Conservation (phyloP, 164 flowering plant genomes). For the Nymphaea colorata region DNA sequence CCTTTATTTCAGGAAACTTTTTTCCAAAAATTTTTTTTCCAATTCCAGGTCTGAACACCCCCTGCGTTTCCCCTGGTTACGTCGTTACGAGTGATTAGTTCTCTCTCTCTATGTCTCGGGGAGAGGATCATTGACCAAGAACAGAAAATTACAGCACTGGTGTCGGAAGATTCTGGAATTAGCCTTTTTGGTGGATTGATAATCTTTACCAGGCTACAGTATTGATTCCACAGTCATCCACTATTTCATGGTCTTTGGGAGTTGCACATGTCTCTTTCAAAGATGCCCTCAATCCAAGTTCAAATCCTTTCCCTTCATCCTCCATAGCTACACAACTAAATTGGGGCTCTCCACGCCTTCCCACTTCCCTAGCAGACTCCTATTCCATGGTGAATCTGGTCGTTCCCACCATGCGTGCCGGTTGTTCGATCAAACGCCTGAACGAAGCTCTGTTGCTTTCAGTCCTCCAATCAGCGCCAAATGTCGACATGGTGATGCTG, state of each 20-base stretch:
- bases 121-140: too few species aligned
- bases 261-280: not conserved
- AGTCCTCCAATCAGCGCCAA: constrained; percentile 25
- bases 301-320: not conserved
- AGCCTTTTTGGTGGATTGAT: too few species aligned
- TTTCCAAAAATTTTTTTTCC: too few species aligned
- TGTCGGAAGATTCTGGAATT: too few species aligned
- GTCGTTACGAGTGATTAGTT: too few species aligned
- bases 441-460: constrained; percentile 16
- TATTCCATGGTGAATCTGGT: not conserved
- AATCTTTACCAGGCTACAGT: too few species aligned
- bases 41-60: too few species aligned
- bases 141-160: too few species aligned
- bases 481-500: constrained; percentile 14
- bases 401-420: not conserved
- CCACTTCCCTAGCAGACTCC: not conserved
- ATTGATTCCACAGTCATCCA: too few species aligned
- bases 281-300: not conserved
- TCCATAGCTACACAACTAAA: not conserved
- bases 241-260: not conserved
- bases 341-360: not conserved
- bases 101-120: too few species aligned
- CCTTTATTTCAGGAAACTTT: too few species aligned
- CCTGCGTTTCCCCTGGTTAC: too few species aligned
- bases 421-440: constrained; percentile 21